Evolutionary conservation across 805 yeast species (phyloP).

Genomic region (Wickerhamiella azymoides): DNA sequence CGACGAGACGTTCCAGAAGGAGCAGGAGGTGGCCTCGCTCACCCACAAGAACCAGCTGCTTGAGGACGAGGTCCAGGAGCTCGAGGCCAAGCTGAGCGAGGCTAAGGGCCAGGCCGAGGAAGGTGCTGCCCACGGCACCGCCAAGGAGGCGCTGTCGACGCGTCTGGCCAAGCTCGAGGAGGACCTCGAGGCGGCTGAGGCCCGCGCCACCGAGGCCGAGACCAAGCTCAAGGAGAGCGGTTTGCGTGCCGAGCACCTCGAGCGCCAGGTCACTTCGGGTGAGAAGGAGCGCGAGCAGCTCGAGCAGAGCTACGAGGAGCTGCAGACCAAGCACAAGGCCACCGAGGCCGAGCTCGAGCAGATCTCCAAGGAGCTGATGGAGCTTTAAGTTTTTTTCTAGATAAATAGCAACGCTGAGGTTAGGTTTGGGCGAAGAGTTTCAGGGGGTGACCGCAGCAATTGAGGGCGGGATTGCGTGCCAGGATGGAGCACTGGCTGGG

Average conservation of each 20-base stretch:
- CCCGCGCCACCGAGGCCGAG: conserved; percentile 82
- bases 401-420: no score
- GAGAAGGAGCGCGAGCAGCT: conserved; percentile 84
- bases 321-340: conserved; percentile 62
- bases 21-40: conserved; percentile 85
- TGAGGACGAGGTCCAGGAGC: conserved; percentile 64
- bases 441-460: no score
- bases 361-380: conserved; percentile 71
- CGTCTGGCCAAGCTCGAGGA: conserved; percentile 81
- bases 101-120: conserved; percentile 82
- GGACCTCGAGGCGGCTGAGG: conserved; percentile 81
- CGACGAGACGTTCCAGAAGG: conserved; percentile 84
- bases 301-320: conserved; percentile 84
- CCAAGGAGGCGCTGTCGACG: conserved; percentile 83
- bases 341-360: conserved; percentile 93
- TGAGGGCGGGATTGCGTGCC: no score
- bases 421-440: no score
- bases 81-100: conserved; percentile 44
- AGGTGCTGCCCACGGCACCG: conserved; percentile 72
- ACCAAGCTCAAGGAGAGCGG: conserved; percentile 91
- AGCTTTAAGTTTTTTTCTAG: conserved; percentile 34
- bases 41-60: conserved; percentile 81
- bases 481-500: no score
- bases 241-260: conserved; percentile 89
- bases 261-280: conserved; percentile 81